These are phyloP conservation scores for Hypholoma sublateritium DNA, from an alignment of 768 basidiomycete species.

Conservation along the genomic window DNA sequence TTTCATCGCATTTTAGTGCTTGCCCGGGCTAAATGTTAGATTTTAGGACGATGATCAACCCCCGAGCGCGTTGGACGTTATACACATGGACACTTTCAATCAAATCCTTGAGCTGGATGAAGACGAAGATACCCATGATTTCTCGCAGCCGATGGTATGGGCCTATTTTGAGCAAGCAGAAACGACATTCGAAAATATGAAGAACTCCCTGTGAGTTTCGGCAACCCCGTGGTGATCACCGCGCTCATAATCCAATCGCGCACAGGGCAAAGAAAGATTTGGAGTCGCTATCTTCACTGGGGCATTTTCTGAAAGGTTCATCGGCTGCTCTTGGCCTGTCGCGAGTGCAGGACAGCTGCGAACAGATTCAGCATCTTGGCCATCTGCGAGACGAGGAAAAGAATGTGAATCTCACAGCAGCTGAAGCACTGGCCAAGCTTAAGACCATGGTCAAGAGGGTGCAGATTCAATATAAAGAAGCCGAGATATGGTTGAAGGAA, in stretches of 20 bases:
- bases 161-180: constrained; percentile 83
- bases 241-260: constrained; percentile 10
- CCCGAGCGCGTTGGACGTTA: constrained; percentile 29
- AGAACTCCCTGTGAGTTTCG: constrained; percentile 69
- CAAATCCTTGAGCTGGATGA: constrained; percentile 95
- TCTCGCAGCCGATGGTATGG: constrained; percentile 74
- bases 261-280: constrained; percentile 61
- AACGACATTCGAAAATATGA: constrained; percentile 77
- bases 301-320: constrained; percentile 97
- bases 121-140: constrained; percentile 64
- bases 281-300: constrained; percentile 63
- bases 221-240: constrained; percentile 4
- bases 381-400: constrained; percentile 59
- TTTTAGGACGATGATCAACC: constrained; percentile 10
- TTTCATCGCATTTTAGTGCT: not conserved
- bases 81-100: constrained; percentile 78
- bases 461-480: constrained; percentile 66
- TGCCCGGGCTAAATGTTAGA: not conserved
- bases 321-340: constrained; percentile 89
- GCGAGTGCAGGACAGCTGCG: constrained; percentile 83
- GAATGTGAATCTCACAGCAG: constrained; percentile 36
- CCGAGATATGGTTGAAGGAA: constrained; percentile 65
- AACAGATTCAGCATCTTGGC: constrained; percentile 89
- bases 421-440: constrained; percentile 62
- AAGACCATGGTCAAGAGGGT: constrained; percentile 53